These are phyloP conservation scores for Alternaria sp. DNA, from an alignment of 2,329 filamentous ascomycete genomes.

Conservation along the genomic window DNA sequence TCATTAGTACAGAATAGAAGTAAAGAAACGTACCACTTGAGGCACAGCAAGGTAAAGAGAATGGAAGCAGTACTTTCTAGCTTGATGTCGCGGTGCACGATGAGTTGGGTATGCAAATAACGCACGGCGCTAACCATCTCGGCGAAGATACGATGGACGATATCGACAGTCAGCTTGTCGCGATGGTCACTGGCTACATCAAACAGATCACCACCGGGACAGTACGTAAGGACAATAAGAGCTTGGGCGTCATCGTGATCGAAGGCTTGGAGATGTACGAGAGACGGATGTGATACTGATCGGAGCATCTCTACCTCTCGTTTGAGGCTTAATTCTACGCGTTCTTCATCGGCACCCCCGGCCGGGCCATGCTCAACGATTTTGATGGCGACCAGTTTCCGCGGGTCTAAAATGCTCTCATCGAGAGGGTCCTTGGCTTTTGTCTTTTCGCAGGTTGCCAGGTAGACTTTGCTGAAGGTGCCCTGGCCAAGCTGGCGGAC, in stretches of 20 bases:
- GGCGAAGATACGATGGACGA: constrained; percentile 86
- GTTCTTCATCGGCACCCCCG: constrained; percentile 90
- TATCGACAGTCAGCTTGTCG: constrained; percentile 69
- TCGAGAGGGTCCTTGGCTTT: constrained; percentile 53
- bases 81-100: constrained; percentile 97
- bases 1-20: constrained; percentile 41
- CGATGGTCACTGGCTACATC: constrained; percentile 82
- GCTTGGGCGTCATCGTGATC: constrained; percentile 83
- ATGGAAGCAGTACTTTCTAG: constrained; percentile 78
- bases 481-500: constrained; percentile 86
- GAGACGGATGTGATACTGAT: constrained; percentile 83
- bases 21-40: constrained; percentile 33
- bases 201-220: constrained; percentile 92
- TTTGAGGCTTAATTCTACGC: constrained; percentile 91
- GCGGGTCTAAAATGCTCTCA: constrained; percentile 67
- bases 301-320: constrained; percentile 95
- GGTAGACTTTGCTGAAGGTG: constrained; percentile 92
- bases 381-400: constrained; percentile 90
- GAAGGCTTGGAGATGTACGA: constrained; percentile 92
- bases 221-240: constrained; percentile 88
- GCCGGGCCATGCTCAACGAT: constrained; percentile 94
- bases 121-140: constrained; percentile 85
- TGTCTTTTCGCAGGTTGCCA: constrained; percentile 80
- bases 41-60: constrained; percentile 22
- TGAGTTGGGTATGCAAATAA: constrained; percentile 84